phyloP scores from a whole-genome alignment of 1,284 basidiomycete genomes.

The Tetrapyrgos nigripes region DNA sequence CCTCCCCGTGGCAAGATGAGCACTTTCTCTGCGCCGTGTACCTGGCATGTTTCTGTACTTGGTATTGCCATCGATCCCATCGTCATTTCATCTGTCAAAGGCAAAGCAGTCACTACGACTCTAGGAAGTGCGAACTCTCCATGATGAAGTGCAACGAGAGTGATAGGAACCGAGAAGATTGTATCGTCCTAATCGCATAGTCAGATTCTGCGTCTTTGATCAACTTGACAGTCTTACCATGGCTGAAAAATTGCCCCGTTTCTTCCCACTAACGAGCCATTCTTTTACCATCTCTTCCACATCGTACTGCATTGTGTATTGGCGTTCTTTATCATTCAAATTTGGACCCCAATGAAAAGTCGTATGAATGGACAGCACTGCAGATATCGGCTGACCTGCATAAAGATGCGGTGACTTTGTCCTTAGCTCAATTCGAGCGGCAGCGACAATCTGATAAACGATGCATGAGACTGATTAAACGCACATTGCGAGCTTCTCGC shows the following conservation, averaged over 20 bases:
- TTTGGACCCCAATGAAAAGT: slow-evolving; percentile 77
- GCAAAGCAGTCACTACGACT: slow-evolving; percentile 66
- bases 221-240: slow-evolving; percentile 47
- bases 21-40: slow-evolving; percentile 77
- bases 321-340: slow-evolving; percentile 45
- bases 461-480: slow-evolving; percentile 1
- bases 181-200: slow-evolving; percentile 72
- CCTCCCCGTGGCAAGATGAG: slow-evolving; percentile 80
- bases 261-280: slow-evolving; percentile 84
- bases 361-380: slow-evolving; percentile 65
- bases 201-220: slow-evolving; percentile 9
- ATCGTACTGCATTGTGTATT: slow-evolving; percentile 73
- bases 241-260: slow-evolving; percentile 78
- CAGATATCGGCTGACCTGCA: slow-evolving; percentile 80
- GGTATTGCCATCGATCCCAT: slow-evolving; percentile 67
- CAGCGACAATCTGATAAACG: slow-evolving; percentile 72
- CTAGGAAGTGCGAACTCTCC: slow-evolving; percentile 77
- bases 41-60: slow-evolving; percentile 74
- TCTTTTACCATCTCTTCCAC: slow-evolving; percentile 78
- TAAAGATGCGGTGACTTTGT: slow-evolving; percentile 56
- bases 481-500: not conserved
- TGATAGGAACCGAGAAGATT: slow-evolving; percentile 63
- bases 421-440: slow-evolving; percentile 61
- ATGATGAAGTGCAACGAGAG: slow-evolving; percentile 80
- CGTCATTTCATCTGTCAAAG: slow-evolving; percentile 52